Conservation (phyloP, 208 protist species). For the Leishmania major region DNA sequence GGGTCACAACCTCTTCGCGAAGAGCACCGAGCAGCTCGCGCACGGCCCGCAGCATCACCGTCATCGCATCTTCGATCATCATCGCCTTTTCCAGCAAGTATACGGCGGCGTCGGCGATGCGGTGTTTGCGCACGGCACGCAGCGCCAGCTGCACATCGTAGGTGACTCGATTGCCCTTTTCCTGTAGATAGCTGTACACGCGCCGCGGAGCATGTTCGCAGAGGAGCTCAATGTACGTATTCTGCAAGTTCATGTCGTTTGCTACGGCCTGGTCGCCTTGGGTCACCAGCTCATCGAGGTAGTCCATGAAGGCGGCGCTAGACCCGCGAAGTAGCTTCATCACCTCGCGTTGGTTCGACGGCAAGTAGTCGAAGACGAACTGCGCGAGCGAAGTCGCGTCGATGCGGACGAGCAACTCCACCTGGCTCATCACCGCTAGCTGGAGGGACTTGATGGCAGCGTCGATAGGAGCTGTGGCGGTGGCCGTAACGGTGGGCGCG, state of each 20-base stretch:
- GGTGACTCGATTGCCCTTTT: slow-evolving; percentile 42
- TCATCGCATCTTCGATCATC: slow-evolving; percentile 66
- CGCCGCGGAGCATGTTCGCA: slow-evolving; percentile 55
- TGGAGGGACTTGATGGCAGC: slow-evolving; percentile 35
- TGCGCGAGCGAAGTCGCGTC: slow-evolving; percentile 67
- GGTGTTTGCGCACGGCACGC: slow-evolving; percentile 45
- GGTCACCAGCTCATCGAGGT: slow-evolving; percentile 72
- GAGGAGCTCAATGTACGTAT: slow-evolving; percentile 85
- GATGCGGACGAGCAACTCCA: slow-evolving; percentile 53
- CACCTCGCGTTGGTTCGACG: slow-evolving; percentile 67
- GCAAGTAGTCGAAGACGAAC: slow-evolving; percentile 76
- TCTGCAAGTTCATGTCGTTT: slow-evolving; percentile 70
- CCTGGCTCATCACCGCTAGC: slow-evolving; percentile 57
- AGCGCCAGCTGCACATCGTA: slow-evolving; percentile 75
- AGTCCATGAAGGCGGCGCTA: slow-evolving; percentile 65
- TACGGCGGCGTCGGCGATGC: slow-evolving; percentile 60
- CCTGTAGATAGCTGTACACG: slow-evolving; percentile 65
- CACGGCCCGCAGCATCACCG: slow-evolving; percentile 33
- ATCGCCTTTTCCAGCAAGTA: slow-evolving; percentile 68
- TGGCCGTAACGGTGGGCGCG: not conserved
- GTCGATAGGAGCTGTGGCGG: not conserved
- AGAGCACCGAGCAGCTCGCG: slow-evolving; percentile 23
- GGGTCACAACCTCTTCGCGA: slow-evolving; percentile 25
- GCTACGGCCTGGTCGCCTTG: slow-evolving; percentile 46
- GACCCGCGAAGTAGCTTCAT: slow-evolving; percentile 64